Percentiles rank a stretch among this genome's conserved stretches.
phyloP scores from a whole-genome alignment of 139 green algal species.

The Gonium pectorale region DNA sequence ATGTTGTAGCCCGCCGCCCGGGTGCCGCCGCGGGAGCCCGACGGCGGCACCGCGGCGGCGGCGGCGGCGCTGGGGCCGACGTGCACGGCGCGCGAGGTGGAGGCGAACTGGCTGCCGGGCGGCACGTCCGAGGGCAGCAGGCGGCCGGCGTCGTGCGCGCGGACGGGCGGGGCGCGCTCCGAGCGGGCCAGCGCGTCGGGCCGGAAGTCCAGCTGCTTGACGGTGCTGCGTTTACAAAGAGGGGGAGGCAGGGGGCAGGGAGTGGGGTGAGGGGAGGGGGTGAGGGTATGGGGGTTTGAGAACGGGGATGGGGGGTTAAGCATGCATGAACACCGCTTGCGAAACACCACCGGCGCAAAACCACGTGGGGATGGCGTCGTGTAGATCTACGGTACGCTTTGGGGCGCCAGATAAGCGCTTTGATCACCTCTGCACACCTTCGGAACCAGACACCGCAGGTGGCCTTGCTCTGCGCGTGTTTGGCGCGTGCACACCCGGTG shows the following conservation, averaged over 20 bases:
- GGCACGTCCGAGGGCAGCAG: constrained; percentile 28
- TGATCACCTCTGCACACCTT: too few species aligned
- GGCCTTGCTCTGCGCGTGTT: too few species aligned
- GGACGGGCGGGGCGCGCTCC: neutral
- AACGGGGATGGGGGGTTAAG: too few species aligned
- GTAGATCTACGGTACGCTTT: too few species aligned
- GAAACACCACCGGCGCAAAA: neutral
- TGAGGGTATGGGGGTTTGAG: neutral
- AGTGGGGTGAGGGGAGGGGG: neutral
- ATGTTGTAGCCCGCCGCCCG: constrained; percentile 25
- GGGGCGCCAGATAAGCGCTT: too few species aligned
- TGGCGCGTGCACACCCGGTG: too few species aligned
- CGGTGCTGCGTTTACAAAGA: neutral
- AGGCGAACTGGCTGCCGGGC: constrained; percentile 1
- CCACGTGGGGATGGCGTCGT: too few species aligned
- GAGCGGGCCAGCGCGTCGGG: neutral
- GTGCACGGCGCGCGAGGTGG: too few species aligned
- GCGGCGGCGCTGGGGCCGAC: too few species aligned
- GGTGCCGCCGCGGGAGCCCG: neutral
- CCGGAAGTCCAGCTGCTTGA: constrained; percentile 24
- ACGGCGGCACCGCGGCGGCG: neutral
- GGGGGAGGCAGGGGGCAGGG: neutral
- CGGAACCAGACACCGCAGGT: too few species aligned
- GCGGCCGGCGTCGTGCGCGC: neutral
- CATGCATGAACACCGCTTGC: too few species aligned